Conservation (phyloP, 2,329 filamentous ascomycete species). For the Phyllosticta citribraziliensis region DNA sequence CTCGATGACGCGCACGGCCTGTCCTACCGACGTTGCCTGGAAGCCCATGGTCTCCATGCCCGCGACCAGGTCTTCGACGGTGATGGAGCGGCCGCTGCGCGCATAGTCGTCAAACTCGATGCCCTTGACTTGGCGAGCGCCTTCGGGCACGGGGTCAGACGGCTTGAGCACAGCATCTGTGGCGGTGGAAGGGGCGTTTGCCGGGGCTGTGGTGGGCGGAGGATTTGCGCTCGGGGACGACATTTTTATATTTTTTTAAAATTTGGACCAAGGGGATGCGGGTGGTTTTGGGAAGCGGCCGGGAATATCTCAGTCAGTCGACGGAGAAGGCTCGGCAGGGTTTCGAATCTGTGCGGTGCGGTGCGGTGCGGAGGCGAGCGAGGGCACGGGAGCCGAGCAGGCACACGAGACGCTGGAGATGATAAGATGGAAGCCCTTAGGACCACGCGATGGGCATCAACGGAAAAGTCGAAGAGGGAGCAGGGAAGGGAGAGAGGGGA, state of each 20-base stretch:
- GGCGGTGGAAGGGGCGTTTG: conserved; percentile 32
- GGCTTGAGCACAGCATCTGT: conserved; percentile 76
- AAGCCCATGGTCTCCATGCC: conserved; percentile 83
- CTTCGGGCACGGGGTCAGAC: conserved; percentile 71
- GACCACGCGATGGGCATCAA: no score
- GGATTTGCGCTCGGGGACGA: neutral
- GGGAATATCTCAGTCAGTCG: no score
- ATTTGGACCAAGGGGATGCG: neutral
- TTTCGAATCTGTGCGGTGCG: neutral
- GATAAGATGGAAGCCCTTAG: neutral
- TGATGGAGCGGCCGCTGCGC: conserved; percentile 53
- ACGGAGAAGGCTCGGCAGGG: neutral
- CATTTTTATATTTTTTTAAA: neutral
- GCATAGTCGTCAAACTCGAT: conserved; percentile 84
- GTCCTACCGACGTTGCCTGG: conserved; percentile 69
- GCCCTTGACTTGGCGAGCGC: conserved; percentile 73
- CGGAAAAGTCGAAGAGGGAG: no score
- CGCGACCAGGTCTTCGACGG: conserved; percentile 71
- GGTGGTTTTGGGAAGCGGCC: neutral
- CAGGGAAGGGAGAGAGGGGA: no score
- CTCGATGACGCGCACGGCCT: conserved; percentile 87
- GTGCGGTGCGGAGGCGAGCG: neutral
- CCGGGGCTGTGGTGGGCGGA: neutral
- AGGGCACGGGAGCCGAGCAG: neutral
- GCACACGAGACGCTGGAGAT: neutral